Base-by-base conservation (phyloP, 1,284 basidiomycete species). In the Marasmius fiardii region DNA sequence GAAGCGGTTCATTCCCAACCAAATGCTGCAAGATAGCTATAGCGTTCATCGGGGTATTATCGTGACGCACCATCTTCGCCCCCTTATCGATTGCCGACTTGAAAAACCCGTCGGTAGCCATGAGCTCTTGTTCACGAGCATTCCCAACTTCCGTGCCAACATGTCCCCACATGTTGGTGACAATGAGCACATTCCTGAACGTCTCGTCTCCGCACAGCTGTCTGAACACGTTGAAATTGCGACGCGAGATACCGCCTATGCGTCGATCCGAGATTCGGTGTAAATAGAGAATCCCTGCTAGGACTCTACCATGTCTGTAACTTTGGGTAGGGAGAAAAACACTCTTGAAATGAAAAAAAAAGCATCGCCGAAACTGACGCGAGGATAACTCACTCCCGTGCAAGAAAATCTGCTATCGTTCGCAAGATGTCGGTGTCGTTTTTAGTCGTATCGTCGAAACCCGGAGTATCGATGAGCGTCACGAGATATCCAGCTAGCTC, bases 181-280 rank as follows among this genome's bases (percentile, higher is more conserved):
- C 68, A 59, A 80, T 65, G 41, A 74, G 67, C 47, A 79, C 76
- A 62, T 79, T 79, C 51, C 68, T 67, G 58, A 79, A 69, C 3
- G 71, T 68, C 34, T 63, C 69, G 21, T 74, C 71, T 24, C 78
- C 78, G 60, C 78, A 79, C 21, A 80, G 68, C 55, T 74, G 68
- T 53, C 71, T 67, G 64, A 79, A 79, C 65, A 78, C 73, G 34
- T 62, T 65, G 45, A 79, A 75, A 61, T 79, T 79, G 50, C 74
- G 71, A 41, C 64, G 70, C n/a, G 74, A 72, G 2, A 68, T 68
- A 48, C 77, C 77, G 33, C 74, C 72, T 65, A 79, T 68, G 31
- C 73, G 61, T 58, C 68, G 63, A 55, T 79, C 78, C 51, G 77
- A 74, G 63, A 79, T 79, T 14, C 76, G 73, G 57, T 79, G 77